Evolutionary conservation across 441 rosid genomes (phyloP).

Genomic region (Brassica hybrid): DNA sequence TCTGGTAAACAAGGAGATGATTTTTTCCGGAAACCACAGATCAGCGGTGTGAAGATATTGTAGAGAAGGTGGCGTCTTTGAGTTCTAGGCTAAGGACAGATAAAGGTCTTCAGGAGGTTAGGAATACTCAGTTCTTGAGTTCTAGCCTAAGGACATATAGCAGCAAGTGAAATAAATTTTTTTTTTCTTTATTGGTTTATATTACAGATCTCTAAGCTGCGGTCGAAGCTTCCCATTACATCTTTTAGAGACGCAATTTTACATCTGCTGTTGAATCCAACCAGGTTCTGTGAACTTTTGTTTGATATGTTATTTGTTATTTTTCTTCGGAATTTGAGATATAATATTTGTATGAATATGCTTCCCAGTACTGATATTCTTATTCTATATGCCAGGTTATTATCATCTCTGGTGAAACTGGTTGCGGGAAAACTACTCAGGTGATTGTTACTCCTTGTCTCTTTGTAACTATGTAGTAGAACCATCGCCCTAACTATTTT

Average conservation of each 20-base stretch:
- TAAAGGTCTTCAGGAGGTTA: slow-evolving; percentile 41
- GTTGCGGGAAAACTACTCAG: slow-evolving; percentile 98
- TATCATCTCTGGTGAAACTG: slow-evolving; percentile 95
- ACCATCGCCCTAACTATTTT: too few species aligned
- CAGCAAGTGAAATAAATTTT: slow-evolving; percentile 17
- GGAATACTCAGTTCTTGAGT: slow-evolving; percentile 37
- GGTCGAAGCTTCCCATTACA: slow-evolving; percentile 88
- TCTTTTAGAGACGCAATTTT: slow-evolving; percentile 68
- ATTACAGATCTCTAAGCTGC: slow-evolving; percentile 68
- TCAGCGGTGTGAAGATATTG: slow-evolving; percentile 61
- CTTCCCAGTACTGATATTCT: neutral
- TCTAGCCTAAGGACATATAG: too few species aligned
- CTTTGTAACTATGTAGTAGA: too few species aligned
- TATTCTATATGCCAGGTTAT: slow-evolving; percentile 64
- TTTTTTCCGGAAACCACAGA: slow-evolving; percentile 67
- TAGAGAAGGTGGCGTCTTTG: slow-evolving; percentile 62
- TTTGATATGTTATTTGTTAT: neutral
- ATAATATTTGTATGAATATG: neutral
- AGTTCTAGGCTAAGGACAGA: slow-evolving; percentile 56
- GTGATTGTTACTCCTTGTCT: too few species aligned
- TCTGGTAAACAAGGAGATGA: slow-evolving; percentile 59
- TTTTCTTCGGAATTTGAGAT: too few species aligned
- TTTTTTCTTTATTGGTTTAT: slow-evolving; percentile 5
- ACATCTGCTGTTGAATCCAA: slow-evolving; percentile 75
- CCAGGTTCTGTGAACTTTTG: slow-evolving; percentile 58